Base-by-base conservation (phyloP, 768 basidiomycete genomes). In the Amanita rimosa region DNA sequence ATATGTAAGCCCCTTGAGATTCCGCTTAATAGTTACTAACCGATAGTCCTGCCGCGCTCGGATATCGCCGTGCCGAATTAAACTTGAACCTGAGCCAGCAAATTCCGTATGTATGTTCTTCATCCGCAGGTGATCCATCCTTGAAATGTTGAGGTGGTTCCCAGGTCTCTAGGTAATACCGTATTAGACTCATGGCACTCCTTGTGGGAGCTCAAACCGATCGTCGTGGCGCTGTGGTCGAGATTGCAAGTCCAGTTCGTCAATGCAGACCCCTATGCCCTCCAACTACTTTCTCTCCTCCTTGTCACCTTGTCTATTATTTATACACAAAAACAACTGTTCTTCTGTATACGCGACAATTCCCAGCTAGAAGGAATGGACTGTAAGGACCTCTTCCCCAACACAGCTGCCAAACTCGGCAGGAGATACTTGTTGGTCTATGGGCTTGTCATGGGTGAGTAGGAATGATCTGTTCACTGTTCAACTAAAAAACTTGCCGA, bases 391-490 rank as follows among this genome's bases (percentile, higher is more conserved):
- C 17, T 9, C 16, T 27, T 1, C 5, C 22, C 46, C n/a, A 14
- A 11, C 10, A 16, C 13, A 22, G 45, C 35, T 26, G 7, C 34
- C 13, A 27, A 14, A 9, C 45, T 46, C 24, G 21, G 31, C 1
- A 64, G 66, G 53, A 77, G 76, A 54, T 85, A 85, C 58, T 62
- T 85, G 27, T 52, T 74, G 2, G 83, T 85, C 6, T 86, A 84
- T 60, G 83, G 73, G 0, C 70, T 85, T 19, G 83, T 83, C 21
- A 85, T 86, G 84, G 79, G 83, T 78, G 54, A 42, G 77, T 61
- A 16, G 29, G 10, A 34, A 27, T 49, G 45, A 36, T 51, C 10
- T 48, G 16, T 16, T 24, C 6, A 31, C n/a, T 11, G 7, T n/a
- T n/a, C n/a, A n/a, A n/a, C n/a, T n/a, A n/a, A n/a, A 19, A 40